Base-by-base conservation (phyloP, 371 early-diverging fungal species). In the Mucor saturninus region DNA sequence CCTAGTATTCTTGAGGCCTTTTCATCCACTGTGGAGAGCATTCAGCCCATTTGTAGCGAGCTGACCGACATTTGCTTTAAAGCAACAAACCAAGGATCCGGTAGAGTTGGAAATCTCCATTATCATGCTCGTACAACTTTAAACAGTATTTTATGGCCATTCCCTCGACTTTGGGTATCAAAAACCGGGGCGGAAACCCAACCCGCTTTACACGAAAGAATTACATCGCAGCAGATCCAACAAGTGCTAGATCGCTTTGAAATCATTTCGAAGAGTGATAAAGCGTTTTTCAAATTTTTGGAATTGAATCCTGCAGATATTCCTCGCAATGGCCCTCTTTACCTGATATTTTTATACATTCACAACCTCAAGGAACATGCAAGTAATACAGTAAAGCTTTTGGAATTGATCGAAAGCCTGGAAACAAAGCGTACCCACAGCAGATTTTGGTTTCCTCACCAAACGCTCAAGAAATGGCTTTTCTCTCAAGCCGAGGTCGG, bases 121-220 rank as follows among this genome's bases (percentile, higher is more conserved):
- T 65, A 65, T n/a, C 60, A 58, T 49, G 59, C 65, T 2, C 49
- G 69, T 30, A 67, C 67, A 1, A 51, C 58, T 3, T 38, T 71
- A 13, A 73, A 69, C 40, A 73, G 71, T 50, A 57, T 75, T 6
- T 32, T 78, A 9, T 78, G 78, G 78, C 78, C 78, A 9, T 78
- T 78, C 29, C 78, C 78, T 2, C 46, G 75, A 9, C 9, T 77
- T 4, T 67, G 60, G 63, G 59, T 62, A 3, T 68, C 50, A 13
- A 61, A 37, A 31, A 46, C 35, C 14, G 14, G 14, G 8, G 28
- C 38, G 1, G 32, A 14, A 2, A 10, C 31, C 1, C 32, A 53
- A 2, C 7, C n/a, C 14, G 21, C 21, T 21, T 39, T 29, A n/a
- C 21, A 14, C 8, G 31, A 43, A 29, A 38, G 26, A 15, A 50